A percentile compares a stretch with the other conserved stretches of the same genome.
Conservation (phyloP, 768 basidiomycete genomes). For the Sutorius australiensis region DNA sequence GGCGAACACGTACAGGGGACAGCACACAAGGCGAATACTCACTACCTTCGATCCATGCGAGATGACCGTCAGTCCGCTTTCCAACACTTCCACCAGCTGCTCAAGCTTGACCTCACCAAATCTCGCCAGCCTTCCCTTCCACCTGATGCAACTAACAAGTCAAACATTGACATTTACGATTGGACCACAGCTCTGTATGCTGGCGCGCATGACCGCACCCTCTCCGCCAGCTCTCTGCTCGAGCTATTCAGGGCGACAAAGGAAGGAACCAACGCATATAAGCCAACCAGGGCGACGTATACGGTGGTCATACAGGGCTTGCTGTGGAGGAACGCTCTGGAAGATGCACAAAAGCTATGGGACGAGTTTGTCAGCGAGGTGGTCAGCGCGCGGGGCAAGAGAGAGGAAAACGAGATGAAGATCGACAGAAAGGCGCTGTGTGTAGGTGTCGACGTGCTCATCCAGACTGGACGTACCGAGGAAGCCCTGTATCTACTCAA, state of each 20-base stretch:
- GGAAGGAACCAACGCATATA: slow-evolving; percentile 26
- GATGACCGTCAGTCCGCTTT: slow-evolving; percentile 43
- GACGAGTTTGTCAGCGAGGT: slow-evolving; percentile 31
- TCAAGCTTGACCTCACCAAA: slow-evolving; percentile 22
- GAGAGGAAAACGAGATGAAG: slow-evolving; percentile 8
- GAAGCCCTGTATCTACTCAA: slow-evolving; percentile 52
- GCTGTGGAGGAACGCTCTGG: slow-evolving; percentile 38
- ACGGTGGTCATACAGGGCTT: slow-evolving; percentile 55
- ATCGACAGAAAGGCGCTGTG: slow-evolving; percentile 49
- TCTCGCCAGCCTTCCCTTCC: slow-evolving; percentile 2
- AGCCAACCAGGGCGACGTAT: slow-evolving; percentile 45
- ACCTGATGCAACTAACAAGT: slow-evolving; percentile 13
- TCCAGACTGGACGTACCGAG: slow-evolving; percentile 39
- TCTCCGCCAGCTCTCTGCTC: slow-evolving; percentile 34
- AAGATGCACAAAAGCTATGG: slow-evolving; percentile 44
- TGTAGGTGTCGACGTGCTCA: slow-evolving; percentile 48
- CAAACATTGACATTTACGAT: slow-evolving; percentile 40
- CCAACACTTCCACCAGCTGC: slow-evolving; percentile 42
- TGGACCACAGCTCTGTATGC: slow-evolving; percentile 46
- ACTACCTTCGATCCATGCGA: slow-evolving; percentile 40
- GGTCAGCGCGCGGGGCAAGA: background rate
- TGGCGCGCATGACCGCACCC: slow-evolving; percentile 38
- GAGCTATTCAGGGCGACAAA: slow-evolving; percentile 35
- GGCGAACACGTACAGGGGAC: slow-evolving; percentile 13
- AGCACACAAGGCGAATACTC: slow-evolving; percentile 39